Base-by-base conservation (phyloP, 371 early-diverging fungal genomes). In the Thermomucor indicae-seudaticae region DNA sequence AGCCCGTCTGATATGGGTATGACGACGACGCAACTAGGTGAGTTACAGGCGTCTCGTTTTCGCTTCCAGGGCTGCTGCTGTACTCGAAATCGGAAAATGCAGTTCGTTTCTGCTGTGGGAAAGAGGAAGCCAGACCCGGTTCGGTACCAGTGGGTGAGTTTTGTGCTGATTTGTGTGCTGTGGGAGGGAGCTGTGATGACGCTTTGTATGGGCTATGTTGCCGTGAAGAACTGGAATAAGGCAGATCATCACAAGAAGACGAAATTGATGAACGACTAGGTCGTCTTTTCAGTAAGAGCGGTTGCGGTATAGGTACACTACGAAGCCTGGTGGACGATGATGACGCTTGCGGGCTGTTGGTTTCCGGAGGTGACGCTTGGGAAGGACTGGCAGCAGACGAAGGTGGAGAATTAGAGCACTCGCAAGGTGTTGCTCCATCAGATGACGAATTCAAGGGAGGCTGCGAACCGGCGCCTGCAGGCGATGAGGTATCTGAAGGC, bases 271-370 rank as follows among this genome's bases (percentile, higher is more conserved):
- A 64, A 38, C 64, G 64, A 23, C 64, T 64, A 12, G 64, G 47
- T 10, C 56, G 59, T 42, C 57, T 35, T 32, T 56, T 58, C 20
- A 64, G 42, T 14, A 64, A 43, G 7, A 64, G 44, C 7, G 64
- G 64, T 39, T 64, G 64, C 12, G 64, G 64, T 43, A 64, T 64
- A 10, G 64, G 64, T 6, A 64, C 64, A 43, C 56, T 58, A 23
- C 59, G 53, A 22, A 62, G 23, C 31, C 51, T 58, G 20, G 59
- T 39, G 23, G 55, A 54, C 0, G 64, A 34, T 7, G 62, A 42
- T 10, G 57, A 53, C 1, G 57, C 52, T 17, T 56, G 53, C 11
- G 49, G 50, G 7, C 50, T 51, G 30, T 35, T 51, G 22, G 32
- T 43, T 19, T 47, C 43, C 41, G 47, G 34, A 22, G 40, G 24